Conservation (phyloP, 2,329 filamentous ascomycete species). For the Aspergillus pseudonomiae region DNA sequence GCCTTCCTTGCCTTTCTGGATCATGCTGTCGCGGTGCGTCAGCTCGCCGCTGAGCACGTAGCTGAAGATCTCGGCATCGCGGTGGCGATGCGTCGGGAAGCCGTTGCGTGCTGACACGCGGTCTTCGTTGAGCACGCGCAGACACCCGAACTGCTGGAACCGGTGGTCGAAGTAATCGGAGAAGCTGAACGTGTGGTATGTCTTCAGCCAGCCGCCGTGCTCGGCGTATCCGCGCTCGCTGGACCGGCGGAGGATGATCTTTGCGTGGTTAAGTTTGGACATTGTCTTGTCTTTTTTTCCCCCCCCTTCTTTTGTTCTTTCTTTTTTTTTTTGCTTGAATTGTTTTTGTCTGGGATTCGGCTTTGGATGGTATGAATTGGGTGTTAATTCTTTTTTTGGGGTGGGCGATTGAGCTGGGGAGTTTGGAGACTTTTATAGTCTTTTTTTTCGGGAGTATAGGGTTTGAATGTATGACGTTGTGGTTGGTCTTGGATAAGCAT, state of each 20-base stretch:
- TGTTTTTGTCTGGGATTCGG: too few relatives aligned
- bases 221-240: constrained; percentile 73
- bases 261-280: constrained; percentile 68
- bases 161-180: constrained; percentile 69
- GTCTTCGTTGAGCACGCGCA: constrained; percentile 88
- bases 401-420: background rate
- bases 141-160: constrained; percentile 70
- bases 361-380: too few relatives aligned
- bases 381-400: too few relatives aligned
- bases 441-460: background rate
- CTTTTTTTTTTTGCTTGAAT: background rate
- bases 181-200: constrained; percentile 85
- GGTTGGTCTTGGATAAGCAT: background rate
- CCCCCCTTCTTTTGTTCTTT: background rate
- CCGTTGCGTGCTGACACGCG: constrained; percentile 73
- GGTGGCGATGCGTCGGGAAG: constrained; percentile 83
- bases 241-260: constrained; percentile 75
- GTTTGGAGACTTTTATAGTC: background rate
- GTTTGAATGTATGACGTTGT: background rate
- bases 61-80: constrained; percentile 86
- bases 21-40: constrained; percentile 85
- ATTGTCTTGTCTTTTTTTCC: constrained; percentile 40
- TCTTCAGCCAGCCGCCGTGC: constrained; percentile 86
- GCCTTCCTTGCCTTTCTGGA: constrained; percentile 67
- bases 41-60: constrained; percentile 85